phyloP scores from a whole-genome alignment of 257 asterid genomes.

The Echium plantagineum region DNA sequence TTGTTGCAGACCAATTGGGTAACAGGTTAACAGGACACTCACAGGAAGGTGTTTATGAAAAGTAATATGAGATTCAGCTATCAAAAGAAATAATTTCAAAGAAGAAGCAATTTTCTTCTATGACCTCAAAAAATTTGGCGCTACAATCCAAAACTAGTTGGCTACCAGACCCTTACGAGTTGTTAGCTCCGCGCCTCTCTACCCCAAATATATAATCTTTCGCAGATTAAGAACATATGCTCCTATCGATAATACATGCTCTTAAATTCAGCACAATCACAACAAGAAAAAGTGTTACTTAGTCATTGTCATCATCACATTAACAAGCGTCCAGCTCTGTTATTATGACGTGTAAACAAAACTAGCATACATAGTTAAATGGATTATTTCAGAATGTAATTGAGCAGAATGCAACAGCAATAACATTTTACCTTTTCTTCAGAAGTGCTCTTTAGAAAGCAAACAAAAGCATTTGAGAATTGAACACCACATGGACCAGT shows the following conservation, averaged over 20 bases:
- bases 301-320: background rate
- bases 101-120: no score
- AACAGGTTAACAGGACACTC: background rate
- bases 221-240: background rate
- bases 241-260: background rate
- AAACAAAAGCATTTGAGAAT: slow-evolving; percentile 78
- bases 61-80: no score
- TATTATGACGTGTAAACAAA: no score
- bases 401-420: no score
- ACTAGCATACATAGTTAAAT: background rate
- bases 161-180: no score
- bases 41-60: background rate
- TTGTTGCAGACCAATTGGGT: background rate
- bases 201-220: background rate
- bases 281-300: background rate
- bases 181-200: no score
- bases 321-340: background rate
- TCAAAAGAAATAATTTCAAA: no score
- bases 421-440: slow-evolving; percentile 41
- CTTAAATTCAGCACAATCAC: background rate
- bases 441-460: slow-evolving; percentile 85
- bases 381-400: background rate
- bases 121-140: no score
- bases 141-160: no score
- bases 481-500: slow-evolving; percentile 71